Evolutionary conservation across 495 filamentous ascomycete genomes (phyloP), one percentile per base, ranked within the genome.

Genomic region (Penicilliopsis zonata): DNA sequence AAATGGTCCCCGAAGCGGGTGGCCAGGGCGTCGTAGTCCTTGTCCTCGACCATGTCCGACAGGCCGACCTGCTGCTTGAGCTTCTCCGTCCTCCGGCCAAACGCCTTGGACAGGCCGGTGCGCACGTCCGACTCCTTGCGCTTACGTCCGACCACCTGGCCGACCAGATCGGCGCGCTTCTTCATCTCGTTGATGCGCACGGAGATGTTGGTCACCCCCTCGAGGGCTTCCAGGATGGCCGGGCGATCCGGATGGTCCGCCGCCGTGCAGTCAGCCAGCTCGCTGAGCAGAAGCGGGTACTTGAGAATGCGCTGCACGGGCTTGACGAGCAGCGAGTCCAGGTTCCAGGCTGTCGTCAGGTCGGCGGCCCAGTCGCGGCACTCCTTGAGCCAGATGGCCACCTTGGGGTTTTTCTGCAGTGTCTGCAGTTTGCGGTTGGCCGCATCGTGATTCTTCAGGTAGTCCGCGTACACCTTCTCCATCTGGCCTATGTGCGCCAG

Each of bases 261-360:
- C 0, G 83, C 78, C 0, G 92, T 96, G 25, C 72, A 69, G 34
- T 88, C 76, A 15, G 88, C 67, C 0, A 96, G 65, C 35, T 84
- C 69, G 5, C 67, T 67, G 22, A 99, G 65, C 16, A 99, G 64
- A 8, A 94, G 74, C 1, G 86, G 86, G 44, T 95, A 99, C 42
- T 93, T 94, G 18, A 84, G 67, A 18, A 96, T 74, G 20, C 90
- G 71, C 57, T 99, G 90, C 42, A 88, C 80, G 6, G 90, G 90
- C 54, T 99, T 99, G 37, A 99, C 84, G 9, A 99, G 69, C 20
- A 99, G 62, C 4, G 90, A 86, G 50, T 94, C 86, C 30, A 99
- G 57, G 47, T 92, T 78, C 92, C 92, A 96, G 3, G 92, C 87
- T 5, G 67, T 68, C 0, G 90, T 99, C 16, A 99, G 63, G 47